Percentiles rank a stretch among this genome's conserved stretches.
phyloP scores from a whole-genome alignment of 192 early-diverging fungal species.

The Coemansia sp. region DNA sequence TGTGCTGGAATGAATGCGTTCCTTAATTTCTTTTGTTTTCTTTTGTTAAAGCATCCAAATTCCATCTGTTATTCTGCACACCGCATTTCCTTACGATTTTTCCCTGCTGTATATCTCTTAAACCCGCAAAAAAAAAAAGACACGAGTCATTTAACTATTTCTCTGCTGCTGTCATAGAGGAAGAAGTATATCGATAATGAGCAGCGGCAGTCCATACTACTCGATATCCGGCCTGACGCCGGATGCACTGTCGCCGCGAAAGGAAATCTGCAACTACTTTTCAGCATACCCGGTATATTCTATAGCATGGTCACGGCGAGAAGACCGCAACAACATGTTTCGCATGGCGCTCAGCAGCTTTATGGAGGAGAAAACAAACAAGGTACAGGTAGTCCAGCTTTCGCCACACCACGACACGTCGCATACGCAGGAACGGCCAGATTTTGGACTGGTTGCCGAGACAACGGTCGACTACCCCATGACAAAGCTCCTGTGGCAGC shows the following conservation, averaged over 20 bases:
- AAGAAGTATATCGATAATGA: constrained; percentile 32
- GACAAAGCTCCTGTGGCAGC: constrained; percentile 90
- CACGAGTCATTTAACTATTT: too few species aligned
- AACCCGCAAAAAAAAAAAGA: not conserved
- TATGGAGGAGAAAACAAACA: constrained; percentile 70
- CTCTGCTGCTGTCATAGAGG: too few species aligned
- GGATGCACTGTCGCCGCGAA: constrained; percentile 53
- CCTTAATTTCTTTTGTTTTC: not conserved
- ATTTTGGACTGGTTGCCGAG: constrained; percentile 76
- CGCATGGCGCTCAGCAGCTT: constrained; percentile 83
- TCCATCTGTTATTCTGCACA: too few species aligned
- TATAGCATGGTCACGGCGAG: constrained; percentile 76
- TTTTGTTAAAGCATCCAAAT: too few species aligned
- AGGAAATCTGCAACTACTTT: constrained; percentile 79
- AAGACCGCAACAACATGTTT: constrained; percentile 58
- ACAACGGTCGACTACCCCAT: constrained; percentile 82
- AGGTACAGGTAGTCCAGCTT: constrained; percentile 49
- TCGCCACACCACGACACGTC: constrained; percentile 51
- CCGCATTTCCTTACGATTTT: too few species aligned
- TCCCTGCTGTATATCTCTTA: not conserved
- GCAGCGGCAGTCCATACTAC: constrained; percentile 48
- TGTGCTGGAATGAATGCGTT: not conserved
- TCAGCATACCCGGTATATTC: constrained; percentile 87
- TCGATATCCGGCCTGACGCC: constrained; percentile 23
- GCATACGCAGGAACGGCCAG: constrained; percentile 51